phyloP scores from a whole-genome alignment of 495 filamentous ascomycete species.

The Penicillium atrosanguineum region DNA sequence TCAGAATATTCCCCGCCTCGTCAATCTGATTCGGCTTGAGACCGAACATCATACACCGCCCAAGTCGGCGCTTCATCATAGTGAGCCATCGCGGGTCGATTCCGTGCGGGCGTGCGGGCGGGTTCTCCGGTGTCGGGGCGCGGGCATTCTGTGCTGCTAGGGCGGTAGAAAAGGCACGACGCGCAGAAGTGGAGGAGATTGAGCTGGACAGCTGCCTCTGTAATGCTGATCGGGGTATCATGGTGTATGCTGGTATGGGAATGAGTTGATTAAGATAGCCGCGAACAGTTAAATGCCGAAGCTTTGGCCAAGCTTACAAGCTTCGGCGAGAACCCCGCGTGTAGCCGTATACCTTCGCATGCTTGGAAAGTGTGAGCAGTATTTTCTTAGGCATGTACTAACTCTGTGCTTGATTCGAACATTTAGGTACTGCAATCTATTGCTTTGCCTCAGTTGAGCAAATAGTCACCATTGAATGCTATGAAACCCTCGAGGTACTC shows the following conservation, averaged over 20 bases:
- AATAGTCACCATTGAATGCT: too few species aligned
- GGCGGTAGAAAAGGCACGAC: constrained; percentile 26
- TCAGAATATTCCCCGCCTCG: constrained; percentile 60
- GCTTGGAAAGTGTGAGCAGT: neutral
- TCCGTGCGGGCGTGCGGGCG: constrained; percentile 29
- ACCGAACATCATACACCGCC: constrained; percentile 81
- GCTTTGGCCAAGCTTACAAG: constrained; percentile 20
- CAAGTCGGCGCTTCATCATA: constrained; percentile 69
- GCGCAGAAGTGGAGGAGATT: neutral
- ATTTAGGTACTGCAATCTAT: neutral
- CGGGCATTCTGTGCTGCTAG: constrained; percentile 13
- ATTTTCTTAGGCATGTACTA: neutral
- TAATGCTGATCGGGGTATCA: constrained; percentile 19
- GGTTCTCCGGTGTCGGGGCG: constrained; percentile 9
- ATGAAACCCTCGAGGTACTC: too few species aligned
- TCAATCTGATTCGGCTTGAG: constrained; percentile 56
- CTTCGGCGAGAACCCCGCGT: constrained; percentile 25
- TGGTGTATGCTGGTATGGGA: constrained; percentile 7
- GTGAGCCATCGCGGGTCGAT: constrained; percentile 70
- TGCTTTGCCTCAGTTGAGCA: neutral
- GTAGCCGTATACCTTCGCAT: constrained; percentile 3
- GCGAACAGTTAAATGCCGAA: constrained; percentile 17
- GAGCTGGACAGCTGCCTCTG: constrained; percentile 19
- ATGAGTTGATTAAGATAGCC: constrained; percentile 6
- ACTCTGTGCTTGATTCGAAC: neutral